Evolutionary conservation across 495 filamentous ascomycete species (phyloP).

Genomic region (Aspergillus wentii): DNA sequence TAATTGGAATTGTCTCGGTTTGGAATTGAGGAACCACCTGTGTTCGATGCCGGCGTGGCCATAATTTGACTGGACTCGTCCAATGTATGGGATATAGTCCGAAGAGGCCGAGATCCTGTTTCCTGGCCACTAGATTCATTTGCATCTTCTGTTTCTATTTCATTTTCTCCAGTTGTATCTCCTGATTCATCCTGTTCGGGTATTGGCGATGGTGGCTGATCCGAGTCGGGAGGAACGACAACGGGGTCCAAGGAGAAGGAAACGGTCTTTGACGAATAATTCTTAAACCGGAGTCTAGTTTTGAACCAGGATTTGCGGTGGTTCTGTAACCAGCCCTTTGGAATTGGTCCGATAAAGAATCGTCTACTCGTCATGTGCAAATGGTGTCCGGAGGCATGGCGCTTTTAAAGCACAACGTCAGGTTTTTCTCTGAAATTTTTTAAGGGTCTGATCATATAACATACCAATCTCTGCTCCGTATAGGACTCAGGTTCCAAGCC

Average conservation of each 20-base stretch:
- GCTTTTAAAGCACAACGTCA: conserved; percentile 26
- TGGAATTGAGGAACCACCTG: not conserved
- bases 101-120: too few species aligned
- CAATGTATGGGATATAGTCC: too few species aligned
- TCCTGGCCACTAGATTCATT: conserved; percentile 10
- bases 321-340: conserved; percentile 62
- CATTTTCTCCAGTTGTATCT: conserved; percentile 17
- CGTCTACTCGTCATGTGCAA: conserved; percentile 58
- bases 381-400: conserved; percentile 59
- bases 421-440: not conserved
- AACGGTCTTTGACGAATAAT: conserved; percentile 52
- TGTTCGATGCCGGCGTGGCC: not conserved
- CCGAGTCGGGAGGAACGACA: conserved; percentile 30
- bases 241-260: conserved; percentile 49
- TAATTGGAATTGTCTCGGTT: conserved; percentile 5
- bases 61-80: conserved; percentile 2
- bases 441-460: not conserved
- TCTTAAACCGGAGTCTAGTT: conserved; percentile 44
- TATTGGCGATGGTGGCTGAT: conserved; percentile 28
- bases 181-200: conserved; percentile 9
- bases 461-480: conserved; percentile 52
- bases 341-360: conserved; percentile 66
- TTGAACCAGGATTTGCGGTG: conserved; percentile 62
- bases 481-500: conserved; percentile 43
- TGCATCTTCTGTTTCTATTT: conserved; percentile 10